Evolutionary conservation across 108 stramenopile genomes (phyloP), one percentile per base, ranked within the genome.

Genomic region (Skeletonema marinoi): DNA sequence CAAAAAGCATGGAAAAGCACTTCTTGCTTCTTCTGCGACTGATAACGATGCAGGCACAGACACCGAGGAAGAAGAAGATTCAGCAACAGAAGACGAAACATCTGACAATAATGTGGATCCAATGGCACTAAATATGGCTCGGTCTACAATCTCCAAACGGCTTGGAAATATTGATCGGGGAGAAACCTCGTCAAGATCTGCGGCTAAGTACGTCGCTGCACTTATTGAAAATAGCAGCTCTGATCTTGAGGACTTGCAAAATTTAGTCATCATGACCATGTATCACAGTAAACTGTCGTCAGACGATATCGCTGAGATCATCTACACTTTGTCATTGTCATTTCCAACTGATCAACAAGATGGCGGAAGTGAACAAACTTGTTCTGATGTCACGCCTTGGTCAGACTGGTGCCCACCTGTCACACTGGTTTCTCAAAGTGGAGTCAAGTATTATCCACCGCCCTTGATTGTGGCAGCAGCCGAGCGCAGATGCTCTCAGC

Each of bases 71-170:
- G 85, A 84, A 19, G 77, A 39, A 16, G 56, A 66, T 50, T 29
- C 75, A 54, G 68, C 70, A 30, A 68, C 70, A 6, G 78, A 83
- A 30, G 71, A 32, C 0, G 59, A 63, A n/a, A 36, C 10, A n/a
- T 48, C 44, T 8, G 69, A 17, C 25, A 44, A 80, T 29, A 60
- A 33, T 4, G 41, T 91, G 2, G 93, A 94, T 78, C 89, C 90
- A 33, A 76, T 80, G 48, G 86, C 90, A 0, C 69, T 88, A 14
- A 74, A 71, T 17, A 90, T 90, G 89, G 79, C 84, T 17, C 82
- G 80, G 50, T 74, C 69, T 16, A 82, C 78, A 10, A 68, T 92
- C 9, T 71, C 66, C 30, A 65, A 70, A 51, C 81, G 80, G 38
- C 54, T 78, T 3, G 60, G 63, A 4, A 38, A 39, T 7, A 87